A percentile compares a stretch with the other conserved stretches of the same genome.
phyloP scores from a whole-genome alignment of 768 basidiomycete genomes.

The Pleurotus platypus region DNA sequence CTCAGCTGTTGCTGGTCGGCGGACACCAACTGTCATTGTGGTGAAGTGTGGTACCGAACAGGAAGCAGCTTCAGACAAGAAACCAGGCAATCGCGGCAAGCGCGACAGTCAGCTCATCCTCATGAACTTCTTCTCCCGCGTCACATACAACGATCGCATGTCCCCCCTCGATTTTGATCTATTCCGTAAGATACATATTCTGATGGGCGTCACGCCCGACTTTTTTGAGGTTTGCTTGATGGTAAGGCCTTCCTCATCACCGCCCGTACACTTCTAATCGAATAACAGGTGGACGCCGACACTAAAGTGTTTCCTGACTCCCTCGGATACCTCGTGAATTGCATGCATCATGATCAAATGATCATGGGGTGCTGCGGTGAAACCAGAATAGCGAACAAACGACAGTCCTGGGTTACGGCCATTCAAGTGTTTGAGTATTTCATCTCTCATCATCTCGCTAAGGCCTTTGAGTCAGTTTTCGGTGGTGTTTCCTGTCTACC shows the following conservation, averaged over 20 bases:
- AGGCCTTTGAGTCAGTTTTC: constrained; percentile 98
- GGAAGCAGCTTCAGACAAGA: constrained; percentile 81
- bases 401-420: constrained; percentile 95
- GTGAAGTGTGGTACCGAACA: constrained; percentile 95
- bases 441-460: constrained; percentile 97
- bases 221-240: constrained; percentile 97
- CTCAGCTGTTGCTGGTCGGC: constrained; percentile 75
- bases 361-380: constrained; percentile 99
- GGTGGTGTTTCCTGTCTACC: constrained; percentile 99
- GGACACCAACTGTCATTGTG: constrained; percentile 90
- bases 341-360: constrained; percentile 97
- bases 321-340: constrained; percentile 88
- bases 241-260: constrained; percentile 52
- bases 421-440: constrained; percentile 99
- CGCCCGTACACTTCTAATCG: constrained; percentile 2
- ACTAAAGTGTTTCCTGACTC: constrained; percentile 94
- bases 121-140: constrained; percentile 99
- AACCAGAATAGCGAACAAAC: constrained; percentile 97
- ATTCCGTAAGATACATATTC: constrained; percentile 91
- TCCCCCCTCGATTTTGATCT: constrained; percentile 95
- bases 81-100: constrained; percentile 97
- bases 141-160: constrained; percentile 99
- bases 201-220: constrained; percentile 99
- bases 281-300: constrained; percentile 91
- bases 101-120: constrained; percentile 97